Evolutionary conservation across 1,284 basidiomycete genomes (phyloP).

Genomic region (Chiua sp.): DNA sequence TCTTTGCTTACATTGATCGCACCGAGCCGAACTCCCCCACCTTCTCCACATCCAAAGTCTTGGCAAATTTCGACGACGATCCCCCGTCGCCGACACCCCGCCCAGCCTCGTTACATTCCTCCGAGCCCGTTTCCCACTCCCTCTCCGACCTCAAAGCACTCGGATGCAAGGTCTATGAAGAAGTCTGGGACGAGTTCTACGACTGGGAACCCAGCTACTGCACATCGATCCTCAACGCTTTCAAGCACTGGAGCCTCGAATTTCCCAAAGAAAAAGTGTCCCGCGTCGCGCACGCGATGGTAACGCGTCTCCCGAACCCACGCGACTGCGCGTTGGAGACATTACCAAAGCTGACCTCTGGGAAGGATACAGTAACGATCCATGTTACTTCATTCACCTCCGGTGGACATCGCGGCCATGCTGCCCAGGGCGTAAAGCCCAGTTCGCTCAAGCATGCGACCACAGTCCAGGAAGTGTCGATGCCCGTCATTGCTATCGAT

Average conservation of each 20-base stretch:
- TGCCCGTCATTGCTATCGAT: conserved; percentile 22
- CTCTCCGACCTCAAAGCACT: conserved; percentile 12
- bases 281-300: conserved; percentile 16
- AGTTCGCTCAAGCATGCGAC: neutral
- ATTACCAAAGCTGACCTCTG: neutral
- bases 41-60: neutral
- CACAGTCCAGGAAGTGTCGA: neutral
- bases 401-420: neutral
- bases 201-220: conserved; percentile 37
- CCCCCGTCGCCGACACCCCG: neutral
- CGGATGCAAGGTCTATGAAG: conserved; percentile 28
- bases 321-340: neutral
- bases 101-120: neutral
- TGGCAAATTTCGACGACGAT: neutral
- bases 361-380: conserved; percentile 1
- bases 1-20: conserved; percentile 22
- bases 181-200: conserved; percentile 44
- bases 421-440: neutral
- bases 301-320: conserved; percentile 8
- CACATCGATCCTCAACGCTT: conserved; percentile 15
- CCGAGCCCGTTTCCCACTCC: neutral
- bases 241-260: conserved; percentile 6
- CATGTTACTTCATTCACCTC: conserved; percentile 11
- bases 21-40: conserved; percentile 28
- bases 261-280: conserved; percentile 10